phyloP scores from a whole-genome alignment of 257 asterid genomes.

The Petunia secreta region DNA sequence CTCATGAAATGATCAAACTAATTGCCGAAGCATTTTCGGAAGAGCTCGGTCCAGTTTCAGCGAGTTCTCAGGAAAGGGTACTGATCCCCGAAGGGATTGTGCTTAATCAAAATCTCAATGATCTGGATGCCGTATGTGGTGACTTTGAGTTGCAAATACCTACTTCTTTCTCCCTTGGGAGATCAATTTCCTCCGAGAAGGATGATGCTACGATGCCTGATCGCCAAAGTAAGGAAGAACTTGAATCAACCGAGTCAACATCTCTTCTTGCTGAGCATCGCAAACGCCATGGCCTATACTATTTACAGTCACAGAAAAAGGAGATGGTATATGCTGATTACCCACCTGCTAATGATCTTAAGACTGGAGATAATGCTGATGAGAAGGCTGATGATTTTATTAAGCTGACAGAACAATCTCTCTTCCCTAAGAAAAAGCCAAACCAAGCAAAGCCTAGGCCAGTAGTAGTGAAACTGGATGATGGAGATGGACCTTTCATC shows the following conservation, averaged over 20 bases:
- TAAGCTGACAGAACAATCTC: slow-evolving; percentile 79
- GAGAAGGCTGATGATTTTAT: slow-evolving; percentile 62
- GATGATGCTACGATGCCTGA: slow-evolving; percentile 41
- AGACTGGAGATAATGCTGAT: slow-evolving; percentile 39
- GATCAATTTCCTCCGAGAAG: slow-evolving; percentile 41
- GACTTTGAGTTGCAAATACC: slow-evolving; percentile 56
- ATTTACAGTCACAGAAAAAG: slow-evolving; percentile 67
- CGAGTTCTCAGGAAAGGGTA: slow-evolving; percentile 78
- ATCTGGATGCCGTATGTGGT: slow-evolving; percentile 68
- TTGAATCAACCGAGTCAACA: slow-evolving; percentile 61
- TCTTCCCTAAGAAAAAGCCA: slow-evolving; percentile 55
- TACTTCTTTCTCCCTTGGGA: slow-evolving; percentile 69
- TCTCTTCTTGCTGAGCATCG: slow-evolving; percentile 84
- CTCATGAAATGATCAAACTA: slow-evolving; percentile 53
- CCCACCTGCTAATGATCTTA: slow-evolving; percentile 78
- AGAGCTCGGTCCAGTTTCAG: slow-evolving; percentile 88
- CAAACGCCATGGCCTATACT: slow-evolving; percentile 83
- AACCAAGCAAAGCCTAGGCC: slow-evolving; percentile 78
- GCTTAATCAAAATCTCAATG: slow-evolving; percentile 72
- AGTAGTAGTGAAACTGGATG: slow-evolving; percentile 85
- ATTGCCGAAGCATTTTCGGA: slow-evolving; percentile 64
- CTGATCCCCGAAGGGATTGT: slow-evolving; percentile 73
- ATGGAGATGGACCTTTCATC: slow-evolving; percentile 50
- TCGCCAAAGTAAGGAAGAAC: slow-evolving; percentile 52
- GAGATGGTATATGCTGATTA: slow-evolving; percentile 53